phyloP scores from a whole-genome alignment of 73 alveolate species.

The Paramecium pentaurelia region DNA sequence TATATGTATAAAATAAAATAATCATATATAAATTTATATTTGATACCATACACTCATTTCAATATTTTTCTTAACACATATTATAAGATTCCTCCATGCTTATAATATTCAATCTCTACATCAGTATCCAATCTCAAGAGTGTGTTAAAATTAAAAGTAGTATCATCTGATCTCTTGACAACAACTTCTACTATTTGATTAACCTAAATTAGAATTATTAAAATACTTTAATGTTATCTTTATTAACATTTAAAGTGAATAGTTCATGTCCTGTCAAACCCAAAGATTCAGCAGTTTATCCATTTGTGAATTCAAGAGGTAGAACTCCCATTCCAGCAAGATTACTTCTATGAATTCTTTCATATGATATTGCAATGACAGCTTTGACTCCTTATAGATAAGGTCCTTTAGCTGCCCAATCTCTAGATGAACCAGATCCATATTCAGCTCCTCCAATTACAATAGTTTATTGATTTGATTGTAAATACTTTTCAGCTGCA shows the following conservation, averaged over 20 bases:
- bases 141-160: slow-evolving; percentile 60
- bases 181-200: not conserved
- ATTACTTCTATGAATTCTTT: slow-evolving; percentile 91
- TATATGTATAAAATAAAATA: not conserved
- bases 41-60: not conserved
- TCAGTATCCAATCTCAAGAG: slow-evolving; percentile 84
- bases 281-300: slow-evolving; percentile 79
- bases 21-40: not conserved
- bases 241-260: slow-evolving; percentile 63
- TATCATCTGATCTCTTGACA: slow-evolving; percentile 68
- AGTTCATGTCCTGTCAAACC: slow-evolving; percentile 79
- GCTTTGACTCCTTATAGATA: slow-evolving; percentile 75
- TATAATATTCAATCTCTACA: slow-evolving; percentile 82
- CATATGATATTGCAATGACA: slow-evolving; percentile 83
- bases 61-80: slow-evolving; percentile 80
- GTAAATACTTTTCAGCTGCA: slow-evolving; percentile 78
- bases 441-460: slow-evolving; percentile 86
- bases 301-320: slow-evolving; percentile 84
- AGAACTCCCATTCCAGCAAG: slow-evolving; percentile 92
- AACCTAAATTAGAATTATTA: slow-evolving; percentile 24
- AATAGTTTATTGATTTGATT: slow-evolving; percentile 65
- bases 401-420: slow-evolving; percentile 93
- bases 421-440: slow-evolving; percentile 90
- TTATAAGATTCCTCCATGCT: slow-evolving; percentile 87
- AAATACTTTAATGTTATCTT: slow-evolving; percentile 63